Conservation (phyloP, 1,284 basidiomycete genomes). For the Hemileia vastatrix region DNA sequence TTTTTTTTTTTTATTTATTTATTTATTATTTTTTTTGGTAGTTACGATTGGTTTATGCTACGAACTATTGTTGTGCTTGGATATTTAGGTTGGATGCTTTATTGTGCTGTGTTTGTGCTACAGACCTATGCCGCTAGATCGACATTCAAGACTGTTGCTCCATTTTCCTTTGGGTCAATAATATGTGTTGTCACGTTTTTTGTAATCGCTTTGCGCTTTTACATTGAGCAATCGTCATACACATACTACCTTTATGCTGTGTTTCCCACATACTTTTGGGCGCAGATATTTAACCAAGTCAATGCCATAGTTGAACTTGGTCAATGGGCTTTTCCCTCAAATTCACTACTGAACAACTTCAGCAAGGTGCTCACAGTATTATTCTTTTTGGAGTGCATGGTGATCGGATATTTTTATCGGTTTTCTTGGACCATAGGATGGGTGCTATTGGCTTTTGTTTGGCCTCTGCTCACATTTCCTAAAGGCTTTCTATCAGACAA, state of each 20-base stretch:
- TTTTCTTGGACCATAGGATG: slow-evolving; percentile 65
- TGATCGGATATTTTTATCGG: slow-evolving; percentile 54
- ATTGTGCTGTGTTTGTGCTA: slow-evolving; percentile 38
- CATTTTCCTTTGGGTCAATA: slow-evolving; percentile 49
- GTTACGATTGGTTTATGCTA: slow-evolving; percentile 66
- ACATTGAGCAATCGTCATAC: slow-evolving; percentile 57
- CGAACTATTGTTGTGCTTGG: slow-evolving; percentile 60
- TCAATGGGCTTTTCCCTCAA: neutral
- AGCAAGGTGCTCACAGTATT: slow-evolving; percentile 32
- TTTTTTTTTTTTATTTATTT: neutral
- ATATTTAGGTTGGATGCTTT: slow-evolving; percentile 63
- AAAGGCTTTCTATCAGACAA: slow-evolving; percentile 40
- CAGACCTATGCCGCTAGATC: slow-evolving; percentile 23
- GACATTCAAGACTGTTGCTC: no score
- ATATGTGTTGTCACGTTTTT: slow-evolving; percentile 27
- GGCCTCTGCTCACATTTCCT: slow-evolving; percentile 56
- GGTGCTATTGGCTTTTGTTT: slow-evolving; percentile 55
- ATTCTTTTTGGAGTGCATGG: slow-evolving; percentile 59
- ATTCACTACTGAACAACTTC: slow-evolving; percentile 5
- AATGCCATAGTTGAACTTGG: slow-evolving; percentile 12
- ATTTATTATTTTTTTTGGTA: slow-evolving; percentile 29
- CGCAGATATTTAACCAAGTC: slow-evolving; percentile 23
- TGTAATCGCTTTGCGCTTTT: slow-evolving; percentile 52
- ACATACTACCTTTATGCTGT: slow-evolving; percentile 67
- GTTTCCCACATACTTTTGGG: slow-evolving; percentile 65